A percentile compares a stretch with the other conserved stretches of the same genome.
Evolutionary conservation across 2,329 filamentous ascomycete genomes (phyloP).

Genomic region (Trichoderma koningii): DNA sequence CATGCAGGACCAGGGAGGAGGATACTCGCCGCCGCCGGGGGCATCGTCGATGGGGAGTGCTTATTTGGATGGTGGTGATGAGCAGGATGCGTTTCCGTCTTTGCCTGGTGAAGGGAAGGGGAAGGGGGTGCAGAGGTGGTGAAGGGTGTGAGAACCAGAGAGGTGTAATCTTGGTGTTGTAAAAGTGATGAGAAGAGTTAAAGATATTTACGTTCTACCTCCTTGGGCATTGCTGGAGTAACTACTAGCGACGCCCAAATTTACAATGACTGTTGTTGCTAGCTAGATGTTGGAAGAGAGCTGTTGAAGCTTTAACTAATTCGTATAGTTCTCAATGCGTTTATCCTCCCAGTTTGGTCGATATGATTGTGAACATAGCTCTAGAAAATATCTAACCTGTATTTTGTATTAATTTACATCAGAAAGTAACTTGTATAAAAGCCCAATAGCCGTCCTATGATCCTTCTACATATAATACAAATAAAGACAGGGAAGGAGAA

Average conservation of each 20-base stretch:
- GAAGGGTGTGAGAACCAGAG: not conserved
- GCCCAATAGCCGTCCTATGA: not conserved
- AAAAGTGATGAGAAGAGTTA: not conserved
- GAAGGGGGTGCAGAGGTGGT: conserved; percentile 42
- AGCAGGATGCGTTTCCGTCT: conserved; percentile 45
- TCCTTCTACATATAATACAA: not conserved
- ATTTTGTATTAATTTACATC: not conserved
- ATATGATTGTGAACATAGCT: not conserved
- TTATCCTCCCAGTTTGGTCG: too few species aligned
- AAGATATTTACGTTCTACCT: not conserved
- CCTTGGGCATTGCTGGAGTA: not conserved
- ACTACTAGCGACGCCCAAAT: too few species aligned
- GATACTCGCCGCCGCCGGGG: conserved; percentile 23
- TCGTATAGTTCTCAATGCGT: too few species aligned
- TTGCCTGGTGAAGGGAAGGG: conserved; percentile 49
- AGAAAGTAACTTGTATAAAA: not conserved
- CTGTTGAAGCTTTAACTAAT: too few species aligned
- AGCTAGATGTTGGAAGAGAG: too few species aligned
- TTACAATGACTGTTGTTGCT: too few species aligned
- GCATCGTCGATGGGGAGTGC: not conserved
- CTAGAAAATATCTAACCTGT: too few species aligned
- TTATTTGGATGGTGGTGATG: conserved; percentile 27
- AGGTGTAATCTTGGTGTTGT: not conserved
- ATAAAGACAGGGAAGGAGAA: not conserved
- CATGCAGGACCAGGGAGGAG: conserved; percentile 52